phyloP scores from a whole-genome alignment of 306 rosid species.

The Lagenaria siceraria region DNA sequence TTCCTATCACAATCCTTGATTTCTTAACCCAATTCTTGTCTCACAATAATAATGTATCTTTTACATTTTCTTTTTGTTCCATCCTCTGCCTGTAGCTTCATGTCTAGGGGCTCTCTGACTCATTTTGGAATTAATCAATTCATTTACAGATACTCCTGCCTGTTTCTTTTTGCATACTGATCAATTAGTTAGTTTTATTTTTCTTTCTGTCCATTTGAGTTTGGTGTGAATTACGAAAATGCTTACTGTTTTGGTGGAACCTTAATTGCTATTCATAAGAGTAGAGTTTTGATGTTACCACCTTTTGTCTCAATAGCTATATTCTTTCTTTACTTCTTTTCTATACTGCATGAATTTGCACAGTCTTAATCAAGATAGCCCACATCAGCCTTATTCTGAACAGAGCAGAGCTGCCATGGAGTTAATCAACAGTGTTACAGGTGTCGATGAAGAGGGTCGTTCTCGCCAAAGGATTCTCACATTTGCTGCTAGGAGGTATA shows the following conservation, averaged over 20 bases:
- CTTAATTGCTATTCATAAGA: not conserved
- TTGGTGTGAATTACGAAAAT: not conserved
- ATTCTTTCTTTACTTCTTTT: not conserved
- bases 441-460: conserved; percentile 88
- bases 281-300: not conserved
- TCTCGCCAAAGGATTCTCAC: conserved; percentile 95
- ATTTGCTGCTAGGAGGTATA: conserved; percentile 92
- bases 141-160: not conserved
- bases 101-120: not conserved
- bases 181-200: not conserved
- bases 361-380: conserved; percentile 44
- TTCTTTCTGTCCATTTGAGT: not conserved
- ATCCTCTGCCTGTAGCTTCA: not conserved
- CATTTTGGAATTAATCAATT: not conserved
- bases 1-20: not conserved
- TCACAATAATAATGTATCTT: not conserved
- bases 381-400: conserved; percentile 36
- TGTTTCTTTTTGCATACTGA: not conserved
- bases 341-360: conserved; percentile 15
- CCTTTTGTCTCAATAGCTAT: not conserved
- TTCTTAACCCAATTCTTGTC: not conserved
- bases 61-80: not conserved
- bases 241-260: not conserved
- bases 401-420: conserved; percentile 86
- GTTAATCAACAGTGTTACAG: conserved; percentile 75